phyloP scores from a whole-genome alignment of 768 basidiomycete species.

The Austroboletus eburneus region DNA sequence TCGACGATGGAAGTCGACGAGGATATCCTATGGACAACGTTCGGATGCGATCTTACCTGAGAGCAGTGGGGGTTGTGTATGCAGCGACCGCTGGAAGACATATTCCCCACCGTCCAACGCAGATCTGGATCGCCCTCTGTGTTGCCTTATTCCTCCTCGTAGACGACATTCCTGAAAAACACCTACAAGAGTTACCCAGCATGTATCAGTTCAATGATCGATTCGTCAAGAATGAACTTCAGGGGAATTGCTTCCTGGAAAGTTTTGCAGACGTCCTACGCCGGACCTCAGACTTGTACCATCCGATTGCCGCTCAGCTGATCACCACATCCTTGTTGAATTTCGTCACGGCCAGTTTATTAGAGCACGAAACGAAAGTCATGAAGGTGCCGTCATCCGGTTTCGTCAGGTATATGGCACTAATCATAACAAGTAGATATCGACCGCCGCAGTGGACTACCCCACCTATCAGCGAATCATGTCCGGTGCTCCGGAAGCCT shows the following conservation, averaged over 20 bases:
- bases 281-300: constrained; percentile 23
- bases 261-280: constrained; percentile 27
- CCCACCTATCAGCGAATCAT: constrained; percentile 22
- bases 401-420: background rate
- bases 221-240: constrained; percentile 7
- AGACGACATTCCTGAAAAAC: constrained; percentile 28
- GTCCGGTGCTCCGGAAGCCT: constrained; percentile 36
- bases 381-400: constrained; percentile 14
- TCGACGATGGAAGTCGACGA: constrained; percentile 15
- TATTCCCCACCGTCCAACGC: constrained; percentile 6
- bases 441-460: constrained; percentile 20
- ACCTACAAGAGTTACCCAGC: background rate
- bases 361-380: constrained; percentile 23
- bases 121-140: constrained; percentile 31
- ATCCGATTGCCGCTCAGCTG: constrained; percentile 24
- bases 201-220: background rate
- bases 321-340: constrained; percentile 34
- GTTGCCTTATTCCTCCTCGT: constrained; percentile 30
- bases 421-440: constrained; percentile 13
- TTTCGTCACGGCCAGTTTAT: constrained; percentile 14
- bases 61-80: constrained; percentile 29
- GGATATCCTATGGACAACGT: constrained; percentile 26
- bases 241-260: constrained; percentile 29
- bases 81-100: constrained; percentile 22
- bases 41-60: constrained; percentile 26